Percentiles rank a stretch among this genome's conserved stretches.
Conservation (phyloP, 2,329 filamentous ascomycete species). For the Tolypocladium ophioglossoides region DNA sequence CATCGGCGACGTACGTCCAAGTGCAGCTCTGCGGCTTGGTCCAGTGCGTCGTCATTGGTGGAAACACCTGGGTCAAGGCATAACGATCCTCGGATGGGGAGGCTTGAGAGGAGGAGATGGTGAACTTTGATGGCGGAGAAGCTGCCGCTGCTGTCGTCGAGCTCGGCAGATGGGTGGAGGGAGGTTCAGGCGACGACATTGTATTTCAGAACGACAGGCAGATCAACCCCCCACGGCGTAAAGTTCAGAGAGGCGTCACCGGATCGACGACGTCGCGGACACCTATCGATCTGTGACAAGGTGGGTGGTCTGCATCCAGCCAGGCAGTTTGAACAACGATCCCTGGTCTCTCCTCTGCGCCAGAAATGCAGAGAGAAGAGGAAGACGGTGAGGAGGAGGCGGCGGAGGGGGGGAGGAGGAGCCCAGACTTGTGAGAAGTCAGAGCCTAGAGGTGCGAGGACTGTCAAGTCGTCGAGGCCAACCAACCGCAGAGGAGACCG, state of each 20-base stretch:
- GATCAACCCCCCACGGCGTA: not conserved
- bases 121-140: slow-evolving; percentile 6
- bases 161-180: not conserved
- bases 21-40: slow-evolving; percentile 23
- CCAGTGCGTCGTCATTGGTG: slow-evolving; percentile 28
- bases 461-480: not conserved
- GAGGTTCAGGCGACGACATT: slow-evolving; percentile 5
- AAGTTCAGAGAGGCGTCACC: not conserved
- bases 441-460: not conserved
- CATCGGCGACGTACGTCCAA: slow-evolving; percentile 25
- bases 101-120: not conserved
- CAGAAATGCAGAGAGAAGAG: not conserved
- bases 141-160: not conserved
- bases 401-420: not conserved
- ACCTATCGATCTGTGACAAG: not conserved
- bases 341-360: not conserved
- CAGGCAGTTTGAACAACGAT: not conserved
- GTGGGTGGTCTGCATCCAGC: not conserved
- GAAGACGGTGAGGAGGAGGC: not conserved
- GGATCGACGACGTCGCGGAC: not conserved
- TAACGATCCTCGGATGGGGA: slow-evolving; percentile 5
- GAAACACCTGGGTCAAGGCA: slow-evolving; percentile 12
- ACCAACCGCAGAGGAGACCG: not conserved
- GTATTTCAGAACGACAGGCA: not conserved
- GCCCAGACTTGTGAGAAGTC: not conserved